Percentiles rank a stretch among this genome's conserved stretches.
Conservation (phyloP, 2,329 filamentous ascomycete species). For the Stenocarpella maydis region DNA sequence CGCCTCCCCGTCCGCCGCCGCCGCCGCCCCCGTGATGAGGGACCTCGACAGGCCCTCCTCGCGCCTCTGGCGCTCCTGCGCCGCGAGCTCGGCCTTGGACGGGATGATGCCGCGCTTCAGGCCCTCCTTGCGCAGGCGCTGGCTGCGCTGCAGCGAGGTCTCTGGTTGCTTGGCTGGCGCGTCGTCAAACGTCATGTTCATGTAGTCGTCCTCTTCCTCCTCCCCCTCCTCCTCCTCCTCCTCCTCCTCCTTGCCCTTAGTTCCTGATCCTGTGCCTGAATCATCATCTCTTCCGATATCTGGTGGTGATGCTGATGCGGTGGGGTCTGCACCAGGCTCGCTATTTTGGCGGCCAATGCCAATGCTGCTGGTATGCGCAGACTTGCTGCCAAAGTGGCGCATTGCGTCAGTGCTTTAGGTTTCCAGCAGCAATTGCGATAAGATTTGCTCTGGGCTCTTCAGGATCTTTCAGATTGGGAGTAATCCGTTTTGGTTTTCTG, state of each 20-base stretch:
- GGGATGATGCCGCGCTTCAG: constrained; percentile 73
- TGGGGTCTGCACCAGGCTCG: constrained; percentile 10
- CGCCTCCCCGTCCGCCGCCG: too few relatives aligned
- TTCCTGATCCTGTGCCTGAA: not conserved
- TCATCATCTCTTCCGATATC: not conserved
- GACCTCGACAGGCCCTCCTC: constrained; percentile 81
- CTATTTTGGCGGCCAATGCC: constrained; percentile 19
- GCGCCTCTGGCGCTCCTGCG: constrained; percentile 74
- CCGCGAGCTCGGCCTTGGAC: constrained; percentile 85
- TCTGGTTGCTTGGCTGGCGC: constrained; percentile 55
- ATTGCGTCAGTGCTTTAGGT: not conserved
- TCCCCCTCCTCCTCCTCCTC: constrained; percentile 73
- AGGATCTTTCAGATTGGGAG: not conserved
- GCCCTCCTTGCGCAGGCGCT: constrained; percentile 66
- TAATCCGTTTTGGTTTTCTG: not conserved
- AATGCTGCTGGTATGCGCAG: not conserved
- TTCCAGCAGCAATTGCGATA: not conserved
- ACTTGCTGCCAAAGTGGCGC: constrained; percentile 26
- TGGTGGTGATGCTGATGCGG: not conserved
- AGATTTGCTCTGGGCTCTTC: not conserved
- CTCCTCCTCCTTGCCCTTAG: constrained; percentile 62
- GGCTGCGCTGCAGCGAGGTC: constrained; percentile 62
- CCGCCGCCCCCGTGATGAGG: constrained; percentile 64
- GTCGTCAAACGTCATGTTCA: constrained; percentile 91
- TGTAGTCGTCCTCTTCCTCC: constrained; percentile 93